Conservation (phyloP, 192 early-diverging fungal species). For the Backusella tuberculispora region DNA sequence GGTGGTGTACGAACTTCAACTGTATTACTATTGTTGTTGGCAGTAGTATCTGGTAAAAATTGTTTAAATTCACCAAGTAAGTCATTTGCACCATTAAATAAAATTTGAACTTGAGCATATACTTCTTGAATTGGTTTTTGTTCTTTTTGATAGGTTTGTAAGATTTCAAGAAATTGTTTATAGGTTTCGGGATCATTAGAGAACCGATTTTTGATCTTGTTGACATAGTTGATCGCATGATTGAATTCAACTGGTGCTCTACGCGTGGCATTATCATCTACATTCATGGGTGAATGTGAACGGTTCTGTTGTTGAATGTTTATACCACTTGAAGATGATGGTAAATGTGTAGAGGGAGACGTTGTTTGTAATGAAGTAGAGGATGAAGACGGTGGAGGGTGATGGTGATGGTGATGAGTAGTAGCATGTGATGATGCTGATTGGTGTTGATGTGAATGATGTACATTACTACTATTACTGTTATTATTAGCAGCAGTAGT, state of each 20-base stretch:
- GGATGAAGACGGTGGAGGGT: background rate
- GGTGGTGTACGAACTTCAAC: too few species aligned
- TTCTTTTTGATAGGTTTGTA: conserved; percentile 98
- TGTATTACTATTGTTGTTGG: background rate
- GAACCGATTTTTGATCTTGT: conserved; percentile 99
- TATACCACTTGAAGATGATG: background rate
- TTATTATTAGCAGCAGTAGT: background rate
- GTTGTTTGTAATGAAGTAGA: background rate
- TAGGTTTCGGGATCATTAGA: conserved; percentile 91
- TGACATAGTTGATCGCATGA: conserved; percentile 99
- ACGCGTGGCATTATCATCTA: conserved; percentile 31
- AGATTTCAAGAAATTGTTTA: conserved; percentile 95
- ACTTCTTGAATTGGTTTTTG: conserved; percentile 96
- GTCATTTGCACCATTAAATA: conserved; percentile 89
- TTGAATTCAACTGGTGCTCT: conserved; percentile 92
- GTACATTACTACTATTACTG: background rate
- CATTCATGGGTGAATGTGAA: background rate
- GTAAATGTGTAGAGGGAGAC: background rate
- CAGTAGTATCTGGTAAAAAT: conserved; percentile 88
- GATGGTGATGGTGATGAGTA: background rate
- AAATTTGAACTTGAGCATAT: conserved; percentile 87
- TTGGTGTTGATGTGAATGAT: background rate
- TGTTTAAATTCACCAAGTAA: conserved; percentile 98
- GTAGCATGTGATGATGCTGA: background rate
- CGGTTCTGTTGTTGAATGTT: too few species aligned